These are phyloP conservation scores for Pythium biforme DNA, from an alignment of 352 stramenopile species.

Conservation along the genomic window DNA sequence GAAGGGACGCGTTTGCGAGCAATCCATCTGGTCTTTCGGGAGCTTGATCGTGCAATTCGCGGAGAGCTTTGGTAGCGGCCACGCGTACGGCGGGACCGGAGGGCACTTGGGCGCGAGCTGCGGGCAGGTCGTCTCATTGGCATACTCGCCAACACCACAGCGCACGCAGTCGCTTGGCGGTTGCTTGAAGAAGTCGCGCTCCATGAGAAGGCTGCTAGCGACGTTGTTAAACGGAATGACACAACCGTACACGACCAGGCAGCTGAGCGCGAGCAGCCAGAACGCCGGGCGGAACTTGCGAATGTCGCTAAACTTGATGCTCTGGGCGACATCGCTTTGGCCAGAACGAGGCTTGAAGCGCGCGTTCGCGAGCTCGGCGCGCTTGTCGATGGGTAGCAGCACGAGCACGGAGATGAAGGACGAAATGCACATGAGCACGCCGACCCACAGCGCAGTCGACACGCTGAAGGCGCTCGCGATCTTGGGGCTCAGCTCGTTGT, in stretches of 20 bases:
- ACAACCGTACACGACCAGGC: constrained; percentile 91
- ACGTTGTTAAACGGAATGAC: constrained; percentile 95
- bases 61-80: constrained; percentile 67
- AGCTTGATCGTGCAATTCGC: constrained; percentile 70
- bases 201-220: constrained; percentile 89
- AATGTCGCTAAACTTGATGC: constrained; percentile 70
- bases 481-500: constrained; percentile 87
- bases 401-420: constrained; percentile 70
- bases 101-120: constrained; percentile 51
- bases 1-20: constrained; percentile 48
- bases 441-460: constrained; percentile 82
- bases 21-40: constrained; percentile 59
- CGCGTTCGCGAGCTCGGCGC: constrained; percentile 33
- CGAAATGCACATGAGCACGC: constrained; percentile 75
- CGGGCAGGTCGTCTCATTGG: constrained; percentile 45
- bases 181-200: constrained; percentile 87
- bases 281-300: constrained; percentile 83
- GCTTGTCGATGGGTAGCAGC: constrained; percentile 80
- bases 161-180: constrained; percentile 45
- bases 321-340: constrained; percentile 38
- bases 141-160: constrained; percentile 63
- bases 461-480: constrained; percentile 71
- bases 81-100: constrained; percentile 66
- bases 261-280: constrained; percentile 89
- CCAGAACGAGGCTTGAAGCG: constrained; percentile 10